phyloP scores from a whole-genome alignment of 495 filamentous ascomycete genomes.

The Filosporella fistucella region DNA sequence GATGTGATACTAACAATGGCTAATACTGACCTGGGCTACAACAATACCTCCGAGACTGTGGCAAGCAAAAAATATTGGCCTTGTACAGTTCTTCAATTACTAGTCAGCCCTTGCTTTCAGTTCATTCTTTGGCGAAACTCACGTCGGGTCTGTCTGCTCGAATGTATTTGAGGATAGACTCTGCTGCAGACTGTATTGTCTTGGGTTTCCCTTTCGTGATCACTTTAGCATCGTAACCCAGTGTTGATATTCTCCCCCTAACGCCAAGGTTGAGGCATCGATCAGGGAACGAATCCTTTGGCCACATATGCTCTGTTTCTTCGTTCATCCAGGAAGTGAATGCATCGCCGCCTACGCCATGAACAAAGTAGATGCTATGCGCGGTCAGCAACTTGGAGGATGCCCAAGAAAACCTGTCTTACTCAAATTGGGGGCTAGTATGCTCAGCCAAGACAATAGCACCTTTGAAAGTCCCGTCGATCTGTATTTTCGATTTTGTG shows the following conservation, averaged over 20 bases:
- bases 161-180: not conserved
- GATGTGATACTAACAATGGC: not conserved
- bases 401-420: not conserved
- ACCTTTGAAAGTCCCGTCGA: not conserved
- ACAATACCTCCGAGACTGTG: constrained; percentile 4
- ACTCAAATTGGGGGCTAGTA: not conserved
- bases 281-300: not conserved
- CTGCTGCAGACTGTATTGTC: not conserved
- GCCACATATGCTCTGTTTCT: not conserved
- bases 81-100: no score
- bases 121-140: no score
- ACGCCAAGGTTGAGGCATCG: not conserved
- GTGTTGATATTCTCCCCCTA: not conserved
- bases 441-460: not conserved
- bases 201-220: not conserved
- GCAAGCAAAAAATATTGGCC: not conserved
- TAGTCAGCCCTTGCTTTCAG: no score
- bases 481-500: not conserved
- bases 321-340: not conserved
- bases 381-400: not conserved
- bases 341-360: not conserved
- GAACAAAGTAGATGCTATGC: not conserved
- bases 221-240: not conserved
- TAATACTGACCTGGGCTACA: not conserved
- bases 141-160: not conserved